Evolutionary conservation across 371 early-diverging fungal genomes (phyloP).

Genomic region (Blakeslea trispora): DNA sequence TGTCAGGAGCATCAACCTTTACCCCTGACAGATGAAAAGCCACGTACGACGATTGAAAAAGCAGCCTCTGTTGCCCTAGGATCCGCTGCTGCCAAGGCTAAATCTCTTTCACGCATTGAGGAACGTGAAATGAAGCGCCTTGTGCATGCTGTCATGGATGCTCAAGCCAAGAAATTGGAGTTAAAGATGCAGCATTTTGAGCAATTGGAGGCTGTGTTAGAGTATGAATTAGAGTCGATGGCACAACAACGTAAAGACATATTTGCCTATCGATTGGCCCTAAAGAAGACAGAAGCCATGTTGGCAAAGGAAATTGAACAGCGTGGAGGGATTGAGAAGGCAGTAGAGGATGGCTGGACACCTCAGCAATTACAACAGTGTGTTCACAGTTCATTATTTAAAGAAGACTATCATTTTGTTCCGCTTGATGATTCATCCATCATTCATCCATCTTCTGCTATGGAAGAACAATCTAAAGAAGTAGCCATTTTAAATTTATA

Average conservation of each 20-base stretch:
- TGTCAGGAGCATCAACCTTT: conserved; percentile 20
- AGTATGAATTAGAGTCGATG: conserved; percentile 80
- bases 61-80: conserved; percentile 69
- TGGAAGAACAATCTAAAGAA: conserved; percentile 38
- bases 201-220: conserved; percentile 85
- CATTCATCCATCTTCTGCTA: conserved; percentile 20
- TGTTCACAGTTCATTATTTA: conserved; percentile 31
- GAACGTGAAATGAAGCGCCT: conserved; percentile 81
- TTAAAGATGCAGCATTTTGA: conserved; percentile 91
- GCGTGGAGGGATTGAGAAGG: conserved; percentile 34
- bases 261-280: conserved; percentile 73
- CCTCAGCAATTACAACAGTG: conserved; percentile 47
- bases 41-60: conserved; percentile 56
- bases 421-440: conserved; percentile 15
- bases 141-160: conserved; percentile 80
- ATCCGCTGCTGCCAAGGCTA: conserved; percentile 70
- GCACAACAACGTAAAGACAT: conserved; percentile 82
- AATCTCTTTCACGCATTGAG: conserved; percentile 67
- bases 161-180: conserved; percentile 85
- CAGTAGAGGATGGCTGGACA: conserved; percentile 42
- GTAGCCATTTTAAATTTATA: conserved; percentile 32
- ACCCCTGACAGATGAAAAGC: conserved; percentile 21
- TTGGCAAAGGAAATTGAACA: conserved; percentile 54
- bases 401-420: conserved; percentile 41
- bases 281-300: conserved; percentile 57